Conservation (phyloP, 306 rosid species). For the Cercis canadensis region DNA sequence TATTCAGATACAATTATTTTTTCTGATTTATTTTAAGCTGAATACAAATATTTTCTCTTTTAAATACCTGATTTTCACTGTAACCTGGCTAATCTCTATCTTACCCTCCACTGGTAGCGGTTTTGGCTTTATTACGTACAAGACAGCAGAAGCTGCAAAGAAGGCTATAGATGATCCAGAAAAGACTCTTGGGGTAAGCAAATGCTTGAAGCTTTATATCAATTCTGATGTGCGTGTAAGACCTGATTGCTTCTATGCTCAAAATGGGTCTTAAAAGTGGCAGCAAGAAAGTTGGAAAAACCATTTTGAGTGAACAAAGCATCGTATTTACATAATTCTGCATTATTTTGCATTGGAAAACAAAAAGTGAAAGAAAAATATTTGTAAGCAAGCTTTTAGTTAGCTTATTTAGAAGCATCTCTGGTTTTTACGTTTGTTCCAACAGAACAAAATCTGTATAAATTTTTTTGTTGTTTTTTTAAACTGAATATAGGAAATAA, state of each 20-base stretch:
- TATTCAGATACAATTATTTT: constrained; percentile 25
- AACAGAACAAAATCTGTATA: not conserved
- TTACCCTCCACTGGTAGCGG: constrained; percentile 54
- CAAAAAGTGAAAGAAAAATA: not conserved
- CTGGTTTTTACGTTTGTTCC: constrained; percentile 7
- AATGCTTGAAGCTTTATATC: constrained; percentile 20
- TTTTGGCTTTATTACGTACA: constrained; percentile 81
- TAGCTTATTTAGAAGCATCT: constrained; percentile 10
- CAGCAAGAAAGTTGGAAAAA: too few species aligned
- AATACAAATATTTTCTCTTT: not conserved
- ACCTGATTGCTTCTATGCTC: constrained; percentile 22
- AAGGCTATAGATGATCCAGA: constrained; percentile 77
- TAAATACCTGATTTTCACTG: constrained; percentile 9
- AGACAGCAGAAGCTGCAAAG: constrained; percentile 71
- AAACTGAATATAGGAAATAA: not conserved
- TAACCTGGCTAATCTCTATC: constrained; percentile 31
- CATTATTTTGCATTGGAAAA: too few species aligned
- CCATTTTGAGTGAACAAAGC: too few species aligned
- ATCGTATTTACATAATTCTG: too few species aligned
- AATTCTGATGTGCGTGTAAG: constrained; percentile 3
- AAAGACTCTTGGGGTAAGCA: constrained; percentile 73
- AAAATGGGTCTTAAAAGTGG: not conserved
- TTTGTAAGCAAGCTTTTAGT: not conserved
- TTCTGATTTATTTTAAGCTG: not conserved
- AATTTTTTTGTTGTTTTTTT: not conserved